Evolutionary conservation across 768 basidiomycete species (phyloP).

Genomic region (Tricholoma bakamatsutake): DNA sequence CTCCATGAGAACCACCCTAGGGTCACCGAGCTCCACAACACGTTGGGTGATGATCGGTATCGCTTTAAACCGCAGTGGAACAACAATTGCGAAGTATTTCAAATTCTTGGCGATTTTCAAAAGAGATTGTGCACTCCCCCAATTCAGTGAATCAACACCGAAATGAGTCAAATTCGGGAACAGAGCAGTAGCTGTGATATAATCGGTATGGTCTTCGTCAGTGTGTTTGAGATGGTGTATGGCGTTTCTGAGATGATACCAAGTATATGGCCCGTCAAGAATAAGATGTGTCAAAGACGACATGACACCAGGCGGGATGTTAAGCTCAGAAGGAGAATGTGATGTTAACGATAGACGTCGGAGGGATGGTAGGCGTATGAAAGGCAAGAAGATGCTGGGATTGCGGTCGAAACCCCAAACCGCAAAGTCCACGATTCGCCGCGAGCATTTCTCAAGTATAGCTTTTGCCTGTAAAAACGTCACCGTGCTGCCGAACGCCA

Average conservation of each 20-base stretch:
- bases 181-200: slow-evolving; percentile 1
- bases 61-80: slow-evolving; percentile 11
- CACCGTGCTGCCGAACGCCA: slow-evolving; percentile 14
- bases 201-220: slow-evolving; percentile 2
- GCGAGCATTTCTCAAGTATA: slow-evolving; percentile 13
- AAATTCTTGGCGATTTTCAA: slow-evolving; percentile 14
- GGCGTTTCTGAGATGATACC: slow-evolving; percentile 17
- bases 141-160: slow-evolving; percentile 17
- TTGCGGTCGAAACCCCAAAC: slow-evolving; percentile 13
- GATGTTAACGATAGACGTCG: slow-evolving; percentile 10
- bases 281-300: slow-evolving; percentile 22
- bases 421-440: slow-evolving; percentile 10
- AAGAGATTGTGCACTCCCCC: slow-evolving; percentile 16
- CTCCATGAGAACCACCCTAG: slow-evolving; percentile 16
- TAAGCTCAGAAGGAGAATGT: slow-evolving; percentile 13
- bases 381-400: slow-evolving; percentile 15
- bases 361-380: slow-evolving; percentile 11
- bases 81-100: slow-evolving; percentile 16
- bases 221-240: slow-evolving; percentile 6
- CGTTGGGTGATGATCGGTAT: slow-evolving; percentile 12
- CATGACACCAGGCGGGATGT: slow-evolving; percentile 16
- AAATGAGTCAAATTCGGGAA: slow-evolving; percentile 18
- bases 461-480: slow-evolving; percentile 15
- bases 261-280: slow-evolving; percentile 15
- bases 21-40: slow-evolving; percentile 15